Evolutionary conservation across 2,329 filamentous ascomycete genomes (phyloP), one percentile per base, ranked within the genome.

Genomic region (Aspergillus ibericus): DNA sequence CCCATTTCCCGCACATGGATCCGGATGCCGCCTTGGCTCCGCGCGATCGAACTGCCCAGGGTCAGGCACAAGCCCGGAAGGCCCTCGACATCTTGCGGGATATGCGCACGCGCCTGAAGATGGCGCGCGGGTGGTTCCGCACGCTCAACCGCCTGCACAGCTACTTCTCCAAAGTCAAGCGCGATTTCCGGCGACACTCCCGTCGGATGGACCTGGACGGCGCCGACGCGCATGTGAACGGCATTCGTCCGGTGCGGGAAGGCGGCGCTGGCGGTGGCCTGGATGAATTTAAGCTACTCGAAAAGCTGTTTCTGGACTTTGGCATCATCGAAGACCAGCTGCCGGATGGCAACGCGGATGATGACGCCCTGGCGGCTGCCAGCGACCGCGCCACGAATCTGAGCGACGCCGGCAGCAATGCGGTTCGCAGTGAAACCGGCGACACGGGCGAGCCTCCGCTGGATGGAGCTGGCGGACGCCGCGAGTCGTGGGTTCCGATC

Each of bases 1-100:
- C 78, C 34, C 81, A 82, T 64, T 85, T 85, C 59, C 78, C 79
- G 1, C 78, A 81, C 65, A 84, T 85, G 82, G 83, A 85, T 58
- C 76, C 78, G 0, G 77, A 82, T 8, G 78, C 78, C 9, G 77
- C 77, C 56, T 70, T 85, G 66, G 77, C 78, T 5, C 58, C 67
- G 1, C 72, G 70, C 35, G 67, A 72, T 51, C 66, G 68, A 38
- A 59, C 55, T 20, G 64, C 68, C 15, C 68, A 70, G 38, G 73
- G 73, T 10, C 70, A 71, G 29, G 59, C 63, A 15, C 73, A 77
- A 54, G 66, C 71, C 15, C 71, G 76, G 22, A 74, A 75, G 53
- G 70, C 69, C 5, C 64, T 78, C 36, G 72, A 75, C 49, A 72
- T 76, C 10, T 64, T 78, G n/a, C 74, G 71, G 3, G 73, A 75